A percentile compares a stretch with the other conserved stretches of the same genome.
phyloP scores from a whole-genome alignment of 1,284 basidiomycete species.

The Phylloporus sp. region DNA sequence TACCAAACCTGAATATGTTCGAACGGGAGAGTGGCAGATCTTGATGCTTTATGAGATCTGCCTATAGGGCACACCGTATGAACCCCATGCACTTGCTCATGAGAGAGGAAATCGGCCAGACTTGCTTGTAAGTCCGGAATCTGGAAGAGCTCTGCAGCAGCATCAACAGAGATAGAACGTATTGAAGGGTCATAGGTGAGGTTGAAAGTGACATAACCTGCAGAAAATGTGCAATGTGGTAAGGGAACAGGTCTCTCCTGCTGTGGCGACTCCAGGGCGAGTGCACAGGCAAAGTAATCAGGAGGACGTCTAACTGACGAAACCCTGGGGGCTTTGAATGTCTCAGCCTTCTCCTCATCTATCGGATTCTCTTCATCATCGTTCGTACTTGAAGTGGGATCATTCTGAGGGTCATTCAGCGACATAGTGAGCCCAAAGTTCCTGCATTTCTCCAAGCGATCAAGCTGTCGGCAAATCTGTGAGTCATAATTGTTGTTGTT shows the following conservation, averaged over 20 bases:
- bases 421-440: background rate
- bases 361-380: background rate
- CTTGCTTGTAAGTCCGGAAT: background rate
- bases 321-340: background rate
- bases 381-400: background rate
- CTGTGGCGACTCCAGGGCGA: background rate
- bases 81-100: background rate
- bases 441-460: slow-evolving; percentile 33
- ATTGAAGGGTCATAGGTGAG: slow-evolving; percentile 1
- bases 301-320: background rate
- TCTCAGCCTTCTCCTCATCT: background rate
- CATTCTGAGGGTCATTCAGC: background rate
- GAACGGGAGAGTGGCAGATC: background rate
- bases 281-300: background rate
- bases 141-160: background rate
- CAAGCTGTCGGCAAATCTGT: slow-evolving; percentile 41
- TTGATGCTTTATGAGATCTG: background rate
- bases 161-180: no score
- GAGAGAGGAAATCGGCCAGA: no score
- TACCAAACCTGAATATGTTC: background rate
- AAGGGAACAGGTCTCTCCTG: background rate
- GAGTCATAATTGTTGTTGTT: no score
- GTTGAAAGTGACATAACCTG: background rate
- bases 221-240: background rate
- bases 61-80: background rate